These are phyloP conservation scores for Gautieria morchelliformis DNA, from an alignment of 768 basidiomycete species.

Conservation along the genomic window DNA sequence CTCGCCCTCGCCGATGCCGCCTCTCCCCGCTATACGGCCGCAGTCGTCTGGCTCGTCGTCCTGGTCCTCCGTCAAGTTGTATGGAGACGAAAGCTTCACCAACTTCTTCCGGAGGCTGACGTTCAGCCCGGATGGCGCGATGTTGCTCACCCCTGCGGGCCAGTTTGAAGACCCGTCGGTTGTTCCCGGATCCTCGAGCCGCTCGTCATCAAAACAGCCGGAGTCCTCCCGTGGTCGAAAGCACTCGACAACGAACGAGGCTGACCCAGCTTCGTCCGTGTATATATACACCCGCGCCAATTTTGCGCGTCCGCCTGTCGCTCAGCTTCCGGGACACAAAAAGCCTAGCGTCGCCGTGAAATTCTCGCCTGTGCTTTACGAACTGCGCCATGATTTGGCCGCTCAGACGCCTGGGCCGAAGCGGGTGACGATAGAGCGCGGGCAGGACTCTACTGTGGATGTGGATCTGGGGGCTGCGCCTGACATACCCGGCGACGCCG, in stretches of 20 bases:
- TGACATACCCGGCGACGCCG: conserved; percentile 25
- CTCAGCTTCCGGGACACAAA: conserved; percentile 92
- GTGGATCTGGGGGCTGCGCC: conserved; percentile 45
- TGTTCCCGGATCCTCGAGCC: conserved; percentile 25
- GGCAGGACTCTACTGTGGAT: conserved; percentile 48
- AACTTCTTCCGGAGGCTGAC: conserved; percentile 93
- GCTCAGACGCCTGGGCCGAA: conserved; percentile 33
- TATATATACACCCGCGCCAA: conserved; percentile 96
- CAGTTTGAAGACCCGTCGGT: conserved; percentile 91
- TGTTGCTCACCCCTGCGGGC: conserved; percentile 92
- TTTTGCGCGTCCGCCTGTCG: conserved; percentile 86
- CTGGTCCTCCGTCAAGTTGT: conserved; percentile 70
- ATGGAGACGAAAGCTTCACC: conserved; percentile 91
- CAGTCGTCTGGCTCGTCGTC: conserved; percentile 40
- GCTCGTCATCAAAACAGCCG: conserved; percentile 21
- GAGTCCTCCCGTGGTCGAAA: conserved; percentile 49
- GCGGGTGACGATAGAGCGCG: conserved; percentile 58
- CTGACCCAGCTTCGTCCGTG: conserved; percentile 58
- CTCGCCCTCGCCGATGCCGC: conserved; percentile 84
- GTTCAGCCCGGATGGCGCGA: conserved; percentile 90
- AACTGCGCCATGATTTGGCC: conserved; percentile 58
- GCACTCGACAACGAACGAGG: conserved; percentile 30
- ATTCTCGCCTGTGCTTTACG: conserved; percentile 90
- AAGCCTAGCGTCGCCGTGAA: conserved; percentile 90
- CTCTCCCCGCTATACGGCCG: conserved; percentile 85